Base-by-base conservation (phyloP, 116 monocot species). In the Iris pallida region DNA sequence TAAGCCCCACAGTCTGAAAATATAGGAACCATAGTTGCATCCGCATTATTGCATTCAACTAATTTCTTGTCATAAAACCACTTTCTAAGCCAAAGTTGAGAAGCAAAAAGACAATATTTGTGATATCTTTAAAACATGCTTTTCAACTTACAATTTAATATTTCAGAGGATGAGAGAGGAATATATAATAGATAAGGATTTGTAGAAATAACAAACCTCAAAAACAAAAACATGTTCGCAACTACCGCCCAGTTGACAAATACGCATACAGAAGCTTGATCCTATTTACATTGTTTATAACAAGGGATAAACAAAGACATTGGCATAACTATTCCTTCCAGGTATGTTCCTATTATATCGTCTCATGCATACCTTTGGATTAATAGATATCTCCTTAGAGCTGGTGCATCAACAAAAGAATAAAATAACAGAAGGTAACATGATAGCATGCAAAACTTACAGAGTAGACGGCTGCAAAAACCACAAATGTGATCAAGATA, bases 381-480 rank as follows among this genome's bases (percentile, higher is more conserved):
- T 59, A 14, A 5, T 42, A 61, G 60, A 1, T 13, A 42, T 42
- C 12, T 42, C 13, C 11, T 42, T 10, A 4, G 10, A 16, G 42
- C 41, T 41, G 14, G 42, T 6, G 5, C 60, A 43, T 61, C 7
- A 4, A 61, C 14, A 58, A 1, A 14, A 61, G 60, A 43, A 61
- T 43, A 13, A 0, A 61, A 61, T 13, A 3, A 14, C 13, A 43
- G 43, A 43, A 61, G 60, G 4, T 42, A 2, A 13, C 0, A 45
- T 6, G 42, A 1, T 8, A 5, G 8, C 12, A 46, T 46, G 46
- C 46, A 41, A 4, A 73, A 62, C 95, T 86, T 80, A 95, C 95
- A 15, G 83, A 46, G 73, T 95, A 91, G 0, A 95, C 69, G 75
- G 82, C 76, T 70, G 83, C 65, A 63, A 88, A 90, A 40, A 68